phyloP scores from a whole-genome alignment of 2,329 filamentous ascomycete species.

The Exophiala oligosperma region DNA sequence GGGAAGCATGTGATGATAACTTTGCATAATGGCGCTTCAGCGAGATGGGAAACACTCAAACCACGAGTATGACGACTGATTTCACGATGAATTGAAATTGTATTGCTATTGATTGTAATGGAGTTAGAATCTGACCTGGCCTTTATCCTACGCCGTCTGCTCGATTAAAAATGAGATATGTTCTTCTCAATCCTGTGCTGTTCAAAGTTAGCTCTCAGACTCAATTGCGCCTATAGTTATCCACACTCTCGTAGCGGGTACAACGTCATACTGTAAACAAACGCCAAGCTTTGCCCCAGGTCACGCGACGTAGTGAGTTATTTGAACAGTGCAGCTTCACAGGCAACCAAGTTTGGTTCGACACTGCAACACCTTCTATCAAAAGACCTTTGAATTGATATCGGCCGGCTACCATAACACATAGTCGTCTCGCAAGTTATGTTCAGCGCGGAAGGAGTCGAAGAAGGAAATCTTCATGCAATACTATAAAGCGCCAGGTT shows the following conservation, averaged over 20 bases:
- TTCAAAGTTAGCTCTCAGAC: too few species aligned
- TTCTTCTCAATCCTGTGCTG: too few species aligned
- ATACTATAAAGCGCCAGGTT: not conserved
- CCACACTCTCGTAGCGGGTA: not conserved
- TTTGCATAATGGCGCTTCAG: not conserved
- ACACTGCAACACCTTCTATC: not conserved
- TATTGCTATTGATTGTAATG: not conserved
- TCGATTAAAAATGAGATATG: not conserved
- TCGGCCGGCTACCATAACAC: too few species aligned
- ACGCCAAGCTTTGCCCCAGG: not conserved
- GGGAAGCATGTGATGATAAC: conserved; percentile 5
- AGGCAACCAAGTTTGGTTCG: not conserved
- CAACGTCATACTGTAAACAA: not conserved
- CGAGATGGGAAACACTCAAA: not conserved
- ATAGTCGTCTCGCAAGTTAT: too few species aligned
- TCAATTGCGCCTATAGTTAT: too few species aligned
- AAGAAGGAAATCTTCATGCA: too few species aligned
- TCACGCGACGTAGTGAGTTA: not conserved
- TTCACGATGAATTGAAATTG: not conserved
- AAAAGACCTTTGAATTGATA: too few species aligned
- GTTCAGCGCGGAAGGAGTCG: too few species aligned
- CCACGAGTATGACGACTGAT: not conserved
- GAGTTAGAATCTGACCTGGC: not conserved
- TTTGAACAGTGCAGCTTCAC: too few species aligned
- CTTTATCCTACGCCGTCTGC: not conserved